These are phyloP conservation scores for Penicillium sp. DNA, from an alignment of 2,329 filamentous ascomycete genomes.

Conservation along the genomic window DNA sequence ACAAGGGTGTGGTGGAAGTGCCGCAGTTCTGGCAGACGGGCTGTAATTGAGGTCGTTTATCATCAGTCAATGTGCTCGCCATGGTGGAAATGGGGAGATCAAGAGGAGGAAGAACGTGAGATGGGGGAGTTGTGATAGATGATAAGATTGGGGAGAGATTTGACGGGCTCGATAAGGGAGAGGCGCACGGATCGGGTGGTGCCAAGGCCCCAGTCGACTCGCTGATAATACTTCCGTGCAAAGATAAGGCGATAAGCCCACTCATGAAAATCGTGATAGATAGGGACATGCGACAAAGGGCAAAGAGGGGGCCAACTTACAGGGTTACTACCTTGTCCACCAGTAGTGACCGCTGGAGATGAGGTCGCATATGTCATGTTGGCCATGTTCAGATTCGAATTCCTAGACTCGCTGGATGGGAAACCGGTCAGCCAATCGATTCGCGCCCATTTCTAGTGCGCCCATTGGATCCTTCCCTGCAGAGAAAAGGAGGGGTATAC, in stretches of 20 bases:
- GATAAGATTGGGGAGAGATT: conserved; percentile 46
- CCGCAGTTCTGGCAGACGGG: conserved; percentile 95
- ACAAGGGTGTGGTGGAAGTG: conserved; percentile 93
- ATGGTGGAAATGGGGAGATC: conserved; percentile 30
- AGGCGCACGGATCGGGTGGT: conserved; percentile 33
- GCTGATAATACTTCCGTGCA: conserved; percentile 33
- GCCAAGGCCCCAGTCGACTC: conserved; percentile 34
- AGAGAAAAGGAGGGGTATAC: conserved; percentile 9
- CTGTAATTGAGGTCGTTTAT: conserved; percentile 66
- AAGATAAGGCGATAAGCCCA: conserved; percentile 25
- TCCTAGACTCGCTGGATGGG: conserved; percentile 37
- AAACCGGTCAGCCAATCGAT: conserved; percentile 24
- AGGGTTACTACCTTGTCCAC: conserved; percentile 56
- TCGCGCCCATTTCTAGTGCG: conserved; percentile 15
- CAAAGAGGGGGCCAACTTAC: conserved; percentile 33
- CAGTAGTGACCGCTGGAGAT: conserved; percentile 64
- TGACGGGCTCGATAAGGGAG: conserved; percentile 49
- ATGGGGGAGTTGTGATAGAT: conserved; percentile 31
- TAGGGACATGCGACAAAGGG: conserved; percentile 1
- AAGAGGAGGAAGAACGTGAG: conserved; percentile 22
- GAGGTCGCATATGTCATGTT: conserved; percentile 63
- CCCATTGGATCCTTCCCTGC: conserved; percentile 7
- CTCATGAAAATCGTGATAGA: conserved; percentile 18
- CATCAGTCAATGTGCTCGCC: conserved; percentile 51
- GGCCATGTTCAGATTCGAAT: conserved; percentile 55